These are phyloP conservation scores for Chaetomiaceae sp. DNA, from an alignment of 2,329 filamentous ascomycete genomes.

Conservation along the genomic window DNA sequence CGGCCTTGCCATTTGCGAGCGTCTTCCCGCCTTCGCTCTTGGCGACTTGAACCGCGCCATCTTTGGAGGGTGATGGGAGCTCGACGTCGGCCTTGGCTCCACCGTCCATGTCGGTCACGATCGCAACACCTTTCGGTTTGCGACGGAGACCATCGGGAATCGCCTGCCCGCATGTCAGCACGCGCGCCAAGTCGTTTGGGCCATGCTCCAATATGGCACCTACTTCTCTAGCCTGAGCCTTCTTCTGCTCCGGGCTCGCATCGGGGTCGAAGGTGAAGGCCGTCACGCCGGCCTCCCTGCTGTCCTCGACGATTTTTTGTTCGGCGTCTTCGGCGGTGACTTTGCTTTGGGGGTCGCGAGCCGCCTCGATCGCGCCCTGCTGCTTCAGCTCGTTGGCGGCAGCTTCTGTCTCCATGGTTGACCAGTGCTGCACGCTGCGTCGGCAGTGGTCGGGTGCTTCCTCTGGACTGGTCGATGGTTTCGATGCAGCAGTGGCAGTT, in stretches of 20 bases:
- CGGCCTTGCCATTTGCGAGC: slow-evolving; percentile 44
- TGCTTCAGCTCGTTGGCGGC: slow-evolving; percentile 63
- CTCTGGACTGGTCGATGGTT: slow-evolving; percentile 15
- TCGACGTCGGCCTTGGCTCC: slow-evolving; percentile 65
- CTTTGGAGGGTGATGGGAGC: slow-evolving; percentile 67
- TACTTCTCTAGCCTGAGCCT: slow-evolving; percentile 70
- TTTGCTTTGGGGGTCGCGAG: slow-evolving; percentile 61
- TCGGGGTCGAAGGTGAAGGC: slow-evolving; percentile 85
- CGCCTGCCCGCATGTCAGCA: slow-evolving; percentile 38
- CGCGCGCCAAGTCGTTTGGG: no score
- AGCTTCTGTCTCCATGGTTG: slow-evolving; percentile 29
- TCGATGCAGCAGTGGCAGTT: background rate
- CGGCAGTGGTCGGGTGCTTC: slow-evolving; percentile 6
- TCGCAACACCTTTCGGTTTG: slow-evolving; percentile 57
- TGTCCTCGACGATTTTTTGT: slow-evolving; percentile 67
- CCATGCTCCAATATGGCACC: no score
- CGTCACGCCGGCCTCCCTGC: slow-evolving; percentile 67
- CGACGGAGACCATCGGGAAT: slow-evolving; percentile 60
- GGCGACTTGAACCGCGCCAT: slow-evolving; percentile 54
- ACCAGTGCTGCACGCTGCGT: slow-evolving; percentile 10
- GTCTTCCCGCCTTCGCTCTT: slow-evolving; percentile 44
- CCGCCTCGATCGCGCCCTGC: slow-evolving; percentile 72
- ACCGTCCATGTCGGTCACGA: slow-evolving; percentile 76
- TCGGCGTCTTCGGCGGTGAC: slow-evolving; percentile 67
- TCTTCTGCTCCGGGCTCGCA: slow-evolving; percentile 78